Evolutionary conservation across 164 flowering plant genomes (phyloP), one percentile per base, ranked within the genome.

Genomic region (Taxillus chinensis): DNA sequence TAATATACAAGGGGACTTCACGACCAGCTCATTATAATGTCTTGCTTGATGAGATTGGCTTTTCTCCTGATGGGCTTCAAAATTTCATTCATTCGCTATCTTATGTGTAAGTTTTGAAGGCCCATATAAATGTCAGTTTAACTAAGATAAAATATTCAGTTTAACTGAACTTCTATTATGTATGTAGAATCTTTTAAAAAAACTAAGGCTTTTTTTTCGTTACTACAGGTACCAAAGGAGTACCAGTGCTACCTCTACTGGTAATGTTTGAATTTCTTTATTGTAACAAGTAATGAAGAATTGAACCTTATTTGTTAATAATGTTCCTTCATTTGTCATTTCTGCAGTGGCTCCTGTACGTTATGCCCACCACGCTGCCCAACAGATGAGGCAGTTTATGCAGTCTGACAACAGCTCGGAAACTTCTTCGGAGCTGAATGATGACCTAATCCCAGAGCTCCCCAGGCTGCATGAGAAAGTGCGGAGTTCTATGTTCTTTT

Each of bases 11-110:
- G 98, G 96, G 98, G 53, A 87, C 95, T 41, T 76, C 91, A 13
- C 74, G 93, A 62, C 98, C 96, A 27, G 77, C 88, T 5, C 96
- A 92, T 67, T 92, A 92, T 62, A 90, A 86, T 75, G 92, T 92
- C 43, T 72, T 92, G 78, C 66, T 80, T 39, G 96, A 92, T 71
- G 98, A 92, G 74, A 87, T 87, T 69, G 93, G 98, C 58, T 89
- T 89, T 75, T 76, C 84, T 39, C 79, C 90, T 39, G 90, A 92
- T 72, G 82, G 78, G 13, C 68, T 92, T 66, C 96, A 92, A 62
- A 75, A 78, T 59, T 75, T 92, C 17, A 77, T 89, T 39, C 86
- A 83, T 61, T 79, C 88, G 0, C 79, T 92, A 13, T 87, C 90
- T 0, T 89, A 92, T 69, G 95, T 84, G 98, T 89, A 83, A 83